Evolutionary conservation across 192 early-diverging fungal genomes (phyloP), one percentile per base, ranked within the genome.

Genomic region (Spizellomyces punctatus): DNA sequence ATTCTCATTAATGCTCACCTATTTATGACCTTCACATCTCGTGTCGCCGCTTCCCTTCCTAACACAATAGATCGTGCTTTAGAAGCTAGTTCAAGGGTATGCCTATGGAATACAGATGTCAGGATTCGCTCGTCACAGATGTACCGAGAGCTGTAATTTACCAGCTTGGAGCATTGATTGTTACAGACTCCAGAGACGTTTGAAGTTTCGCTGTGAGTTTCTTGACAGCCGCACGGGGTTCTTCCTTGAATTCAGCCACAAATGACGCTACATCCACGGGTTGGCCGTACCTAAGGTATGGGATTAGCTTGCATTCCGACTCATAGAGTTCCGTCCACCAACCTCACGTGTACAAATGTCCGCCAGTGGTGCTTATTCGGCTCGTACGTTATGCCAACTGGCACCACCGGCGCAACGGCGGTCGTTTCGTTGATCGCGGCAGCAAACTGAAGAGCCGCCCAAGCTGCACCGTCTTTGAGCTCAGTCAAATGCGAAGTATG

Each of bases 341-440:
- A 69, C 67, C 56, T 17, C 8, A 71, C 69, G 56, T 71, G 58
- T 9, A 71, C 56, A 45, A 54, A n/a, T 14, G 36, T 22, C 19
- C 72, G 21, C 72, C 72, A 74, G 12, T 19, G 46, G 21, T 44
- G 41, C 44, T 74, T 74, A 6, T 46, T 10, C 0, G 72, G 72
- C 36, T 66, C 64, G 46, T 74, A 74, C 10, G 65, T 74, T 12
- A 74, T 74, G 36, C 72, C 72, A 5, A 66, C 45, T 6, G 72
- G 72, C 8, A 74, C 64, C 22, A 74, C 45, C n/a, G 72, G 72
- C 10, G 72, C 72, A 50, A 41, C 47, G 27, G 65, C 46, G n/a
- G 10, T 48, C 8, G 72, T 46, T 48, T 74, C 58, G 5, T 27
- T 19, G 6, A 49, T 45, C 0, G 62, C 57, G 14, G 64, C 19